Evolutionary conservation across 257 asterid genomes (phyloP).

Genomic region (Agastache rugosa): DNA sequence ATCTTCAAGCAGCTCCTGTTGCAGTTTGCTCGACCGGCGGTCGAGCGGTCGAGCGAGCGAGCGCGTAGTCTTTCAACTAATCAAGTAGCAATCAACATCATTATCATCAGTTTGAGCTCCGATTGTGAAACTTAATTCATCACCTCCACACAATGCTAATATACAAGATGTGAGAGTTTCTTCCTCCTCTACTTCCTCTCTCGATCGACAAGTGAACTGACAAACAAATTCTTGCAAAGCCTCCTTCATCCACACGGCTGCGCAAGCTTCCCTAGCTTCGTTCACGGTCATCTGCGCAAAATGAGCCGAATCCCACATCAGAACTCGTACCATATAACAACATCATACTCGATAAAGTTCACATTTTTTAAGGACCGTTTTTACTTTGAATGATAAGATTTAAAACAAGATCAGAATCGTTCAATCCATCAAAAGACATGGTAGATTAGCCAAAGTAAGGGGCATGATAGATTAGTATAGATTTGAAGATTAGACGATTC

Average conservation of each 20-base stretch:
- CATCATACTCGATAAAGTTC: background rate
- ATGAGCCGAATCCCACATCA: slow-evolving; percentile 32
- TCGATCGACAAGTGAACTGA: slow-evolving; percentile 39
- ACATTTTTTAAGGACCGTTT: background rate
- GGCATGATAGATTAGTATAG: too few species aligned
- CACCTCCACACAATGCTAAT: slow-evolving; percentile 47
- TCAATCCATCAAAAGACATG: too few species aligned
- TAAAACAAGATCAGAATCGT: background rate
- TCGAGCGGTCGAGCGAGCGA: background rate
- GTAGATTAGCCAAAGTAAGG: too few species aligned
- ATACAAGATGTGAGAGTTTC: slow-evolving; percentile 37
- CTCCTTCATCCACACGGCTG: slow-evolving; percentile 86
- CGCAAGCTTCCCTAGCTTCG: slow-evolving; percentile 77
- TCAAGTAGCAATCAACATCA: slow-evolving; percentile 51
- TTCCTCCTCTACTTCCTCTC: slow-evolving; percentile 38
- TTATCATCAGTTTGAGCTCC: slow-evolving; percentile 50
- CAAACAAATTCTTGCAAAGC: slow-evolving; percentile 70
- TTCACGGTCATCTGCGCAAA: slow-evolving; percentile 67
- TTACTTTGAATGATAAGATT: background rate
- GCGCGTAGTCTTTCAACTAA: slow-evolving; percentile 36
- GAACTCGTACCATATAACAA: slow-evolving; percentile 11
- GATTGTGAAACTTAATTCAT: slow-evolving; percentile 45
- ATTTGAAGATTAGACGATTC: too few species aligned
- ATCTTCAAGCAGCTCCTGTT: slow-evolving; percentile 35
- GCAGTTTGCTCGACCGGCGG: slow-evolving; percentile 28